Conservation (phyloP, 768 basidiomycete genomes). For the Tephrocybe sp. region DNA sequence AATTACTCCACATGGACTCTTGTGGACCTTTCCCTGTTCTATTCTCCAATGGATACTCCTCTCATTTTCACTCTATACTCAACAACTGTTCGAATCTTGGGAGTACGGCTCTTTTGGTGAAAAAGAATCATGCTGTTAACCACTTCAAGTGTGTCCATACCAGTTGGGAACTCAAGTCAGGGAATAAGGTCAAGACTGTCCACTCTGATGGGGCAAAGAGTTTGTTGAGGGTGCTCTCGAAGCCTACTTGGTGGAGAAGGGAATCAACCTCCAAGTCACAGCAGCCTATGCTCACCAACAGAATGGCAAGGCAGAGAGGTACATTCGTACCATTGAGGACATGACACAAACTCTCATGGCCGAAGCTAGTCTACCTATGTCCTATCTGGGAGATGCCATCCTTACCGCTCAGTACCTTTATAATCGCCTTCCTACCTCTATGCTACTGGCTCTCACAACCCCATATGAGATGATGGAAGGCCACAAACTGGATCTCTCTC, state of each 20-base stretch:
- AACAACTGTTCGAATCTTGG: not conserved
- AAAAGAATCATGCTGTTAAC: not conserved
- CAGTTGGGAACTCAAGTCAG: not conserved
- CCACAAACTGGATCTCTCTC: conserved; percentile 25
- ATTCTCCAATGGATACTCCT: not conserved
- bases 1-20: not conserved
- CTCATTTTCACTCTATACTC: not conserved
- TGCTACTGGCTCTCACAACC: conserved; percentile 17
- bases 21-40: not conserved
- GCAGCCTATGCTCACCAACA: conserved; percentile 27
- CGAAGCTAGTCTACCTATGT: conserved; percentile 19
- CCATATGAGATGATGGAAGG: conserved; percentile 20
- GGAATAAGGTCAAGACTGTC: not conserved
- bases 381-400: conserved; percentile 24
- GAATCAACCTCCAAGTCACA: not conserved
- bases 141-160: not conserved
- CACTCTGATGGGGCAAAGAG: not conserved
- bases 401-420: conserved; percentile 18
- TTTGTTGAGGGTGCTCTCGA: not conserved
- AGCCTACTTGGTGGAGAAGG: not conserved
- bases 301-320: conserved; percentile 30
- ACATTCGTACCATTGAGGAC: conserved; percentile 27
- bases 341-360: conserved; percentile 21
- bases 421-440: conserved; percentile 24
- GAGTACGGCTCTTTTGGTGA: not conserved